Evolutionary conservation across 2,329 filamentous ascomycete species (phyloP).

Genomic region (Ceratocystis albifundus): DNA sequence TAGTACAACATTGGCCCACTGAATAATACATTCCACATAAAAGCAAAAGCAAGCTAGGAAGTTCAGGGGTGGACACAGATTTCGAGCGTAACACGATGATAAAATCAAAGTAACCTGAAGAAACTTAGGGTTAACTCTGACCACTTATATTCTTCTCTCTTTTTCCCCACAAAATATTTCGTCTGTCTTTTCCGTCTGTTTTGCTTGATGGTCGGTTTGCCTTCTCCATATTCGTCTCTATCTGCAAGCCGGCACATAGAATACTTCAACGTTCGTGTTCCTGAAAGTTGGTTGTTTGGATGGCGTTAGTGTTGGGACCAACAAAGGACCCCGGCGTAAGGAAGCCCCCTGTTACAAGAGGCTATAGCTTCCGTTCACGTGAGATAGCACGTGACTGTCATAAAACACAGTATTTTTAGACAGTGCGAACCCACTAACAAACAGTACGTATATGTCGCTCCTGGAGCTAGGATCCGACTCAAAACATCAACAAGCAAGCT

Average conservation of each 20-base stretch:
- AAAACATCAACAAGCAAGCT: conserved; percentile 6
- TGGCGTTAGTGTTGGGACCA: conserved; percentile 5
- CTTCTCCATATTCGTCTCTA: background rate
- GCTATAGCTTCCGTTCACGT: background rate
- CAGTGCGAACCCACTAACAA: background rate
- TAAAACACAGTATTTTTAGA: background rate
- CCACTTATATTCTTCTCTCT: background rate
- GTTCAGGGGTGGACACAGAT: background rate
- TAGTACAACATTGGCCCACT: background rate
- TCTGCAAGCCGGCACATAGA: background rate
- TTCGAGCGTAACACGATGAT: background rate
- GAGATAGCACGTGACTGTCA: background rate
- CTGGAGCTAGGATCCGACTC: background rate
- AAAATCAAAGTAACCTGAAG: background rate
- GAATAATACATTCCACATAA: background rate
- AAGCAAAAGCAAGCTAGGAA: background rate
- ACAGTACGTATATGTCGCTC: background rate
- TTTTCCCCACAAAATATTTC: background rate
- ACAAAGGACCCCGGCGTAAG: conserved; percentile 4
- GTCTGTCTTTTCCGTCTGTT: background rate
- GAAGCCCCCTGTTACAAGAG: background rate
- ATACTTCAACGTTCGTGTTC: background rate
- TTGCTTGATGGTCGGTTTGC: background rate
- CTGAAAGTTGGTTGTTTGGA: background rate
- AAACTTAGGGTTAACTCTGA: background rate